These are phyloP conservation scores for Lachancea fermentati DNA, from an alignment of 805 yeast genomes.

Conservation along the genomic window DNA sequence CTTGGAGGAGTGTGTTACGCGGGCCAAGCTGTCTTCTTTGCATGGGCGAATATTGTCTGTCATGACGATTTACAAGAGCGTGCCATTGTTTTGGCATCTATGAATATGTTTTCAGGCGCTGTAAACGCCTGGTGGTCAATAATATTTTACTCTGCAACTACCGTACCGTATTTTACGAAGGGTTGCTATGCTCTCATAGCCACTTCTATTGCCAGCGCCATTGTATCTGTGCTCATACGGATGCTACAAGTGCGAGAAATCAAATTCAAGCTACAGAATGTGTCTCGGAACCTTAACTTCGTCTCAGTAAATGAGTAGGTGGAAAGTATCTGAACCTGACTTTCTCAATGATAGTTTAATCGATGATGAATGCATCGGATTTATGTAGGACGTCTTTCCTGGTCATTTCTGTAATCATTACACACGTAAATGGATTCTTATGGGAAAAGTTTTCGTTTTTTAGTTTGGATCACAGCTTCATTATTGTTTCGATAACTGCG, in stretches of 20 bases:
- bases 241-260: slow-evolving; percentile 44
- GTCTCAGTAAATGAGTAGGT: background rate
- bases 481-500: no score
- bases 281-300: slow-evolving; percentile 3
- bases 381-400: background rate
- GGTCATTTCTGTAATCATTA: background rate
- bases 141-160: slow-evolving; percentile 42
- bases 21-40: slow-evolving; percentile 49
- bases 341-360: no score
- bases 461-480: no score
- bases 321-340: background rate
- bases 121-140: slow-evolving; percentile 56
- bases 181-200: slow-evolving; percentile 52
- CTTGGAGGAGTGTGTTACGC: slow-evolving; percentile 45
- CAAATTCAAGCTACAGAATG: slow-evolving; percentile 33
- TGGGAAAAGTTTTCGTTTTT: no score
- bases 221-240: slow-evolving; percentile 36
- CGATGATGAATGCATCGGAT: no score
- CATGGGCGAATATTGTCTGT: slow-evolving; percentile 54
- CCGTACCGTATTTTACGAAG: slow-evolving; percentile 42
- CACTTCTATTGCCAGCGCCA: slow-evolving; percentile 37
- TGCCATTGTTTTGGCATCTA: slow-evolving; percentile 52
- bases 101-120: slow-evolving; percentile 53
- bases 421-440: background rate
- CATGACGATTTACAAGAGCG: slow-evolving; percentile 51